A percentile compares a stretch with the other conserved stretches of the same genome.
These are phyloP conservation scores for Naegleria fowleri DNA, from an alignment of 208 protist species.

Conservation along the genomic window DNA sequence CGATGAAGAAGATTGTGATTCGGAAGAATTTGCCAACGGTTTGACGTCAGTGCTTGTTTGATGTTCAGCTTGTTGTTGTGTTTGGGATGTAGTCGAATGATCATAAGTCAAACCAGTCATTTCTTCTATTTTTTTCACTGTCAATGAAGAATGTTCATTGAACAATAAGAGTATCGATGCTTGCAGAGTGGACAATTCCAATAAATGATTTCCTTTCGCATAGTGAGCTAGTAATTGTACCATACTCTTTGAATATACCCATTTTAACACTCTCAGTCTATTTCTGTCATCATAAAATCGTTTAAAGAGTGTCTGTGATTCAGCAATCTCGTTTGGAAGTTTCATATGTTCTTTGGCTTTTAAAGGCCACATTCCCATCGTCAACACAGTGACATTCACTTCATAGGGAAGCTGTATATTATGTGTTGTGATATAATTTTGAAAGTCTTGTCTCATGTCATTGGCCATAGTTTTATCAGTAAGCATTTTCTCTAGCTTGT, in stretches of 20 bases:
- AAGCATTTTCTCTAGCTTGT: conserved; percentile 76
- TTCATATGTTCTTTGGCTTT: conserved; percentile 32
- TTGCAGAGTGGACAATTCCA: conserved; percentile 57
- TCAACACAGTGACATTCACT: conserved; percentile 63
- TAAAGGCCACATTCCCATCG: conserved; percentile 70
- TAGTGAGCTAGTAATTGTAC: not conserved
- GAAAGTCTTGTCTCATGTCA: conserved; percentile 57
- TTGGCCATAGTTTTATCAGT: conserved; percentile 44
- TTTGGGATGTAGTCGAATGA: conserved; percentile 45
- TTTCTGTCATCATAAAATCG: conserved; percentile 56
- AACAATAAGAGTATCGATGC: conserved; percentile 61
- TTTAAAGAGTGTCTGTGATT: conserved; percentile 55
- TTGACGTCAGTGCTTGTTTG: not conserved
- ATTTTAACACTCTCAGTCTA: conserved; percentile 57
- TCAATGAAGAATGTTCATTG: conserved; percentile 49
- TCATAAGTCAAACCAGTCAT: conserved; percentile 36
- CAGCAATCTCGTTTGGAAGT: conserved; percentile 41
- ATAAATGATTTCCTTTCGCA: conserved; percentile 43
- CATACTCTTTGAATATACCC: conserved; percentile 52
- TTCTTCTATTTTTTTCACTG: conserved; percentile 45
- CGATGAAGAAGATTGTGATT: conserved; percentile 36
- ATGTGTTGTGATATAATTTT: conserved; percentile 26
- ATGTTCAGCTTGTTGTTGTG: conserved; percentile 35
- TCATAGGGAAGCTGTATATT: conserved; percentile 24
- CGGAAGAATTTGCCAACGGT: not conserved